Evolutionary conservation across 768 basidiomycete species (phyloP).

Genomic region (Sporobolomyces phaffii): DNA sequence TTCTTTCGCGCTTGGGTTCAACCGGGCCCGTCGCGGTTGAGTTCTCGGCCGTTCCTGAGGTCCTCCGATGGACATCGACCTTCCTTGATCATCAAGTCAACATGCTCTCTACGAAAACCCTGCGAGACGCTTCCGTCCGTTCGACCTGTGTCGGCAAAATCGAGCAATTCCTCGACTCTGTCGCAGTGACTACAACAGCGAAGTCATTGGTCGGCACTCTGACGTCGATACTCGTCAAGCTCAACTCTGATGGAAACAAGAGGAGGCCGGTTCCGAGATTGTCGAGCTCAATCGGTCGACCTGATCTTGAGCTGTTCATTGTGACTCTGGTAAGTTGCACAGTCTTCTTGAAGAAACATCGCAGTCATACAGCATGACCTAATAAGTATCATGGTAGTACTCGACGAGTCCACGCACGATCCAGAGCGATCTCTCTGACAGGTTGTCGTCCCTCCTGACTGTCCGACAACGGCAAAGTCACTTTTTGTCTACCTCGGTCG

Average conservation of each 20-base stretch:
- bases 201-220: background rate
- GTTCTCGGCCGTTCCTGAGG: background rate
- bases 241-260: background rate
- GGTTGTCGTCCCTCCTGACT: background rate
- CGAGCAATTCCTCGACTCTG: background rate
- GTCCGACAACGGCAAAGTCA: conserved; percentile 1
- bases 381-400: too few species aligned
- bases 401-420: background rate
- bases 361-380: too few species aligned
- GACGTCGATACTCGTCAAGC: background rate
- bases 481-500: background rate
- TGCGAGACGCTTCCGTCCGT: background rate
- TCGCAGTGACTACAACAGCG: background rate
- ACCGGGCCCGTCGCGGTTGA: background rate
- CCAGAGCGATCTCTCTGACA: too few species aligned
- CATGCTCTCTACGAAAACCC: background rate
- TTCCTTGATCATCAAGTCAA: background rate
- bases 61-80: background rate
- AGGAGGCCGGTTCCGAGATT: background rate
- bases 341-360: background rate
- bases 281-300: background rate
- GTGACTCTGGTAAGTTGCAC: background rate
- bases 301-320: conserved; percentile 7
- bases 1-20: background rate
- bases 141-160: background rate